Percentiles rank a stretch among this genome's conserved stretches.
phyloP scores from a whole-genome alignment of 2,329 filamentous ascomycete genomes.

The Cladophialophora psammophila region DNA sequence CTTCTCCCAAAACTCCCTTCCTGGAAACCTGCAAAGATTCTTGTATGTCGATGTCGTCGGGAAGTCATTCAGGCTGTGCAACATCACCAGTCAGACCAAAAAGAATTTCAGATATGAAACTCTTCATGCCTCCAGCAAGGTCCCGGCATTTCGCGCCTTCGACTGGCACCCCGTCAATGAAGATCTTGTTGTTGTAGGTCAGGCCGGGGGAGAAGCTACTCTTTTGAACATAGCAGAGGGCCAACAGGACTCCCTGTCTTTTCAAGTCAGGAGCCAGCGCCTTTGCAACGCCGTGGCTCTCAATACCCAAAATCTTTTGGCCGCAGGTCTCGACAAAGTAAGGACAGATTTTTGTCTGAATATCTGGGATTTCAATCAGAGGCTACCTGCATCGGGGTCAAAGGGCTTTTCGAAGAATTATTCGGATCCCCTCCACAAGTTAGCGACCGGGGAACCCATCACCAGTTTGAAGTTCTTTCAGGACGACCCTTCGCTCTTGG shows the following conservation, averaged over 20 bases:
- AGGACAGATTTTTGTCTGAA: slow-evolving; percentile 71
- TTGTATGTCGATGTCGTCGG: slow-evolving; percentile 67
- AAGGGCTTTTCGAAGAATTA: slow-evolving; percentile 36
- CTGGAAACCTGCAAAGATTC: slow-evolving; percentile 60
- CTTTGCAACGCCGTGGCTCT: slow-evolving; percentile 71
- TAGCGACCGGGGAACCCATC: slow-evolving; percentile 68
- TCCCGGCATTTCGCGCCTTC: slow-evolving; percentile 69
- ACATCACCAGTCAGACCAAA: slow-evolving; percentile 52
- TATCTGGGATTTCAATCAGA: slow-evolving; percentile 67
- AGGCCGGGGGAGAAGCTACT: slow-evolving; percentile 67
- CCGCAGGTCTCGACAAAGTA: slow-evolving; percentile 68
- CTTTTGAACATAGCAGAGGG: slow-evolving; percentile 63
- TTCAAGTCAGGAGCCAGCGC: slow-evolving; percentile 67
- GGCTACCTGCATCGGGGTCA: slow-evolving; percentile 48
- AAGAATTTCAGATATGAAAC: slow-evolving; percentile 59
- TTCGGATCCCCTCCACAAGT: slow-evolving; percentile 61
- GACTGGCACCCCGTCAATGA: slow-evolving; percentile 69
- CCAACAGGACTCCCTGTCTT: slow-evolving; percentile 56
- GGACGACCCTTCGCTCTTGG: slow-evolving; percentile 65
- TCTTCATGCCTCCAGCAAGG: slow-evolving; percentile 60
- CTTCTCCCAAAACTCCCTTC: slow-evolving; percentile 67
- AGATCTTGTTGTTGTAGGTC: slow-evolving; percentile 65
- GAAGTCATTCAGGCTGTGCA: slow-evolving; percentile 66
- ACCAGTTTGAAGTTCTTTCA: slow-evolving; percentile 71
- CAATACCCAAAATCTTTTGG: slow-evolving; percentile 63